Percentiles rank a stretch among this genome's conserved stretches.
Conservation (phyloP, 1,139 yeast species). For the Candida sojae region DNA sequence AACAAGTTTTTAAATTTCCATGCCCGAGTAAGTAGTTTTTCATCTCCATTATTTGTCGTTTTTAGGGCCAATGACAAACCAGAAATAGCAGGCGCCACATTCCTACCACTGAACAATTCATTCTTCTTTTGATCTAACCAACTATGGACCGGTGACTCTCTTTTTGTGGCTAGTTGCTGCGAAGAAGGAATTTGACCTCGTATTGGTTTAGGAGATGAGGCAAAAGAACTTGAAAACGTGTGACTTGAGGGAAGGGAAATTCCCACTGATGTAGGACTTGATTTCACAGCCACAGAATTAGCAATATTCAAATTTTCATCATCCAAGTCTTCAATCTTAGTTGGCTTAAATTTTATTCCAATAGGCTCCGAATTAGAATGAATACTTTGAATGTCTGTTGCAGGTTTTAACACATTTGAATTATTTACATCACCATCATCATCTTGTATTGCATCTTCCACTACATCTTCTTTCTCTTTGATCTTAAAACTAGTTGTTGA, state of each 20-base stretch:
- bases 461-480: constrained; percentile 12
- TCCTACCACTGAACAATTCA: constrained; percentile 6
- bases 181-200: background rate
- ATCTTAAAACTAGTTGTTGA: constrained; percentile 10
- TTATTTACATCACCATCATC: constrained; percentile 12
- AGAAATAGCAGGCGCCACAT: constrained; percentile 19
- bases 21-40: constrained; percentile 21
- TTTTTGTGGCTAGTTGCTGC: background rate
- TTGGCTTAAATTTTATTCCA: constrained; percentile 2
- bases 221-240: constrained; percentile 7
- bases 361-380: constrained; percentile 8
- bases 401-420: background rate
- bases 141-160: background rate
- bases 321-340: constrained; percentile 30
- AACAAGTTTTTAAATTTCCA: constrained; percentile 37
- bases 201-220: constrained; percentile 8
- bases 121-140: constrained; percentile 5
- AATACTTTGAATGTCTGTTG: constrained; percentile 9
- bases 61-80: constrained; percentile 24
- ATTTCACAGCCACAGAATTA: constrained; percentile 19
- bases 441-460: constrained; percentile 1
- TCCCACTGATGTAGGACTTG: constrained; percentile 13
- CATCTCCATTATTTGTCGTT: constrained; percentile 32
- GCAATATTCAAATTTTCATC: constrained; percentile 46
- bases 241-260: constrained; percentile 5